These are phyloP conservation scores for Priceomyces carsonii DNA, from an alignment of 805 yeast species.

Conservation along the genomic window DNA sequence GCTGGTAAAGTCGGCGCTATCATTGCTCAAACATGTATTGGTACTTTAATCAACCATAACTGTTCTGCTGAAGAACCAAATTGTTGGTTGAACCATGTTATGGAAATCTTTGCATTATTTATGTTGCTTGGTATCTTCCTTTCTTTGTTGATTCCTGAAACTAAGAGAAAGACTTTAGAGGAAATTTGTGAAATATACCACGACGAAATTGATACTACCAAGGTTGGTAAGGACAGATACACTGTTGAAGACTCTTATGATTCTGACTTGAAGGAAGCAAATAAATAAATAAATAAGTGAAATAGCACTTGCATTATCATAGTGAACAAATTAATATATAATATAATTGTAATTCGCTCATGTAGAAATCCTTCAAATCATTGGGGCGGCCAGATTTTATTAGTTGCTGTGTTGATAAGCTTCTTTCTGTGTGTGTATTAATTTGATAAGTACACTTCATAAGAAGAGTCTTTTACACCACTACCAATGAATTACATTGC, in stretches of 20 bases:
- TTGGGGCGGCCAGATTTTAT: too few relatives aligned
- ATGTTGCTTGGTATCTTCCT: constrained; percentile 77
- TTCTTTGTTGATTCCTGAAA: constrained; percentile 78
- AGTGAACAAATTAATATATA: too few relatives aligned
- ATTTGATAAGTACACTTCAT: too few relatives aligned
- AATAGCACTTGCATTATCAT: too few relatives aligned
- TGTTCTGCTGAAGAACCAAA: constrained; percentile 61
- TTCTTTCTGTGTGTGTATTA: too few relatives aligned
- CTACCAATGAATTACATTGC: too few relatives aligned
- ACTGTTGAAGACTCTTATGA: constrained; percentile 36
- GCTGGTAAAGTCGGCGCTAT: constrained; percentile 91
- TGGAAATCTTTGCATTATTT: constrained; percentile 91
- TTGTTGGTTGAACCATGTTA: constrained; percentile 89
- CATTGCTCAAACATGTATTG: constrained; percentile 83
- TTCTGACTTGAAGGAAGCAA: constrained; percentile 36
- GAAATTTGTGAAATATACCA: constrained; percentile 78
- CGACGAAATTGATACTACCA: constrained; percentile 64
- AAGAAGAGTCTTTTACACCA: too few relatives aligned
- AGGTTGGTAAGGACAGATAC: constrained; percentile 40
- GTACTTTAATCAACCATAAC: constrained; percentile 78
- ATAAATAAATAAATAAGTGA: too few relatives aligned
- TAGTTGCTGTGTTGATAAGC: too few relatives aligned
- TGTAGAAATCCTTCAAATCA: too few relatives aligned
- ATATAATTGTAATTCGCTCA: too few relatives aligned
- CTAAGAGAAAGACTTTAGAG: constrained; percentile 89